Conservation (phyloP, 2,329 filamentous ascomycete species). For the Sporothrix variecibatus region DNA sequence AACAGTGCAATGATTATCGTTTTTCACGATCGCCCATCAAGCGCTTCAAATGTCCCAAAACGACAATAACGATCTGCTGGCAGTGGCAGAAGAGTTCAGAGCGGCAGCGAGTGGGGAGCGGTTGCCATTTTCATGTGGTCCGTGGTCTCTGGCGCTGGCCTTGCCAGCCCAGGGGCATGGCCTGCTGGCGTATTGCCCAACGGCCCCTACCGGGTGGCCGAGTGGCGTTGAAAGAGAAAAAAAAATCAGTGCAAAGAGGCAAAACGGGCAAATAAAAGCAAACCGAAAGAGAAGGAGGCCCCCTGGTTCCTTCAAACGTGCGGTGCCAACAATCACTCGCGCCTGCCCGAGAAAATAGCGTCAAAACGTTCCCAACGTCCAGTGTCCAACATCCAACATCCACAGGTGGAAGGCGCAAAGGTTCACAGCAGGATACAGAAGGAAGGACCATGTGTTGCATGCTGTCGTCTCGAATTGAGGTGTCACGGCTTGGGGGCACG, state of each 20-base stretch:
- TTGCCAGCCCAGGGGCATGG: neutral
- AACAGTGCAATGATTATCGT: slow-evolving; percentile 8
- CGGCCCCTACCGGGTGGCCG: neutral
- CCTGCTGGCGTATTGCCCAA: neutral
- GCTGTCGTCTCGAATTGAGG: neutral
- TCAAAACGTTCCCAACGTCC: neutral
- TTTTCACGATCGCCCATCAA: neutral
- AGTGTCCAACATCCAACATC: neutral
- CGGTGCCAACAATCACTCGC: neutral
- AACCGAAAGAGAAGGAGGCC: neutral
- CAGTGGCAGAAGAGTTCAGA: neutral
- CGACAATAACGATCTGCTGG: neutral
- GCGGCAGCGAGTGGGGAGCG: neutral
- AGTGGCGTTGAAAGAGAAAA: slow-evolving; percentile 4
- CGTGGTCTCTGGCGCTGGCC: neutral
- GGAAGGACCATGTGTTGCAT: neutral
- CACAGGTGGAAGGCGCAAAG: neutral
- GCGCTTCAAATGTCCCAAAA: slow-evolving; percentile 6
- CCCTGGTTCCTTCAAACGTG: neutral
- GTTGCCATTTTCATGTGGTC: neutral
- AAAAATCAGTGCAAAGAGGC: neutral
- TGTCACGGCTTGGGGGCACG: neutral
- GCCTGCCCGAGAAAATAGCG: neutral
- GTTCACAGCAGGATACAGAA: neutral
- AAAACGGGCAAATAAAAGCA: neutral